Evolutionary conservation across 768 basidiomycete genomes (phyloP), one percentile per base, ranked within the genome.

Genomic region (Hericium coralloides): DNA sequence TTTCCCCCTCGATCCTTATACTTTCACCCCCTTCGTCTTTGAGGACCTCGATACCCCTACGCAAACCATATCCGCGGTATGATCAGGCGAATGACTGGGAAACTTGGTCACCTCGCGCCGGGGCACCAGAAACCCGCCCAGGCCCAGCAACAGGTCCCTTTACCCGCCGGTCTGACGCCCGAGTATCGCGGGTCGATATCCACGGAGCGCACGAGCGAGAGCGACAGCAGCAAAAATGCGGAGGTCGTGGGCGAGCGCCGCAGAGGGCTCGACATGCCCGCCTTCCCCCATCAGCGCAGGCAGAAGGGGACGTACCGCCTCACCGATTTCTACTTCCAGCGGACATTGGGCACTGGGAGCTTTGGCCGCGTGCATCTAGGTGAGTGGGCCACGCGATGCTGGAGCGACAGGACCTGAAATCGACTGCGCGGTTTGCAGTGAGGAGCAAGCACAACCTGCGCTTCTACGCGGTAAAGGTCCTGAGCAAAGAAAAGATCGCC

Each of bases 301-400:
- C 77, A 79, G 14, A 84, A 82, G 63, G 87, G 84, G 23, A 77
- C 76, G 17, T 92, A 92, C 69, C 79, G 81, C 26, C 78, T 93
- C 20, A 63, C 75, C 45, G 91, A 93, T 67, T 93, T 92, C 61
- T 79, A 83, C 61, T 85, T 93, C 60, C 84, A 89, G 63, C 76
- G 90, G 25, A 93, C 89, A 14, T 69, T 93, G 52, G 95, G 97
- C 0, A 98, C 94, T 1, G 97, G 97, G 1, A 97, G 93, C 66
- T 98, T 99, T 70, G 97, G 97, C 1, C 82, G 94, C n/a, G 97
- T 99, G 0, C 91, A 92, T 71, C 75, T 93, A 41, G 91, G 91
- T 91, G 66, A 53, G 72, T 41, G 31, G 31, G 2, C 31, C 8
- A 31, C 31, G 31, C 8, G 31, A 8, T 31, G 7, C 0, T 31